Conservation (phyloP, 164 flowering plant genomes). For the Platanus orientalis region DNA sequence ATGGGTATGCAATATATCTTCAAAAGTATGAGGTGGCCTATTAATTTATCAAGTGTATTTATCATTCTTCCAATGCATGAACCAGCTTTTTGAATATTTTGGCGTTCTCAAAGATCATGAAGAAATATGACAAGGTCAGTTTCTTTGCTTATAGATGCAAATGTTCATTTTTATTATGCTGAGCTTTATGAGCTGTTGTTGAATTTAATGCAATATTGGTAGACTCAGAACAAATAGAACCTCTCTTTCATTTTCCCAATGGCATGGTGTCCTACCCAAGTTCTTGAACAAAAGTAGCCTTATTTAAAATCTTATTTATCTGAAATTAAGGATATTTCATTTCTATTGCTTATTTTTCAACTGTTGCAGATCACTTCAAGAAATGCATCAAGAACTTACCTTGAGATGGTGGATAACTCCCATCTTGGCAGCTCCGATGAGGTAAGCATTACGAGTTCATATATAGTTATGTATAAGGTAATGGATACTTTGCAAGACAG, state of each 20-base stretch:
- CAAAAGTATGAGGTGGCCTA: background rate
- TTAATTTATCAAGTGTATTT: slow-evolving; percentile 1
- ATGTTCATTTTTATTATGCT: background rate
- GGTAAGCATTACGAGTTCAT: background rate
- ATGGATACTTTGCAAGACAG: no score
- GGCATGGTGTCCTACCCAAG: no score
- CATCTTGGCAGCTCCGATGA: background rate
- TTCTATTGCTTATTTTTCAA: no score
- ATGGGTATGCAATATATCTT: background rate
- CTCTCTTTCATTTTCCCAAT: no score
- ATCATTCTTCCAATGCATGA: slow-evolving; percentile 11
- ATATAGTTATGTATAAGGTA: no score
- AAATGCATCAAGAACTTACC: background rate
- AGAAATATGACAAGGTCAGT: slow-evolving; percentile 67
- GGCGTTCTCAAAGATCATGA: slow-evolving; percentile 64
- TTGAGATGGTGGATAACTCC: background rate
- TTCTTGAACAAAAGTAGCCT: no score
- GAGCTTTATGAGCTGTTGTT: no score
- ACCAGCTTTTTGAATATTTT: slow-evolving; percentile 54
- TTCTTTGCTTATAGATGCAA: background rate
- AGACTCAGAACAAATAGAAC: no score
- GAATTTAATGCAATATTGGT: no score
- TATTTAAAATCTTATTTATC: no score
- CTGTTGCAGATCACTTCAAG: no score
- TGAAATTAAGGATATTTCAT: no score